Base-by-base conservation (phyloP, 148 eudicot genomes). In the Amaranthus hypochondriacus region DNA sequence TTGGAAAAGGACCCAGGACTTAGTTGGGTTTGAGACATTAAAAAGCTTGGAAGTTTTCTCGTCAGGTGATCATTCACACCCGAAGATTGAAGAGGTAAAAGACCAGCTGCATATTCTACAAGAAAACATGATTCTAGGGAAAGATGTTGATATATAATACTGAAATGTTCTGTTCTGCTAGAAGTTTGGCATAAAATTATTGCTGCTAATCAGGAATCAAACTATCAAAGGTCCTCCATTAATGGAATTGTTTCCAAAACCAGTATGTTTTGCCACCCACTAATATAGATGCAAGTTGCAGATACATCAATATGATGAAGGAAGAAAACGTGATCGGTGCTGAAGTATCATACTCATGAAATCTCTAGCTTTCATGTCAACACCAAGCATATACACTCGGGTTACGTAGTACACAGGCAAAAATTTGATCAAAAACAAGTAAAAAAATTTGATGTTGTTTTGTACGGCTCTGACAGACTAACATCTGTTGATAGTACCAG, bases 1-100 rank as follows among this genome's bases (percentile, higher is more conserved):
- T 56, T 85, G 75, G 90, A 87, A 18, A 90, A 86, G 66, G 92
- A 90, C 49, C 94, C 93, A 0, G 98, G 94, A 18, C 44, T 93
- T 52, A 93, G 98, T 77, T 93, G 96, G 98, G 77, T 89, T 89
- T 12, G 89, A 89, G 79, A 75, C 78, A n/a, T 51, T 21, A 2
- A 81, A 85, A 69, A 73, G 60, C 51, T 69, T 79, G 48, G 85
- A 86, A 68, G 82, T 85, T 48, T 92, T 87, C 76, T 87, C 89
- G 75, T 89, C 92, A 2, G 86, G 90, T 62, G 96, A 90, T 81
- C 85, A 78, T 54, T 80, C 78, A 14, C 97, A 92, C 66, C 69
- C 85, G 1, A 71, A 72, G 78, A 68, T 78, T 81, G 77, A 78
- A 72, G 90, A 88, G 69, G 71, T 86, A 71, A 77, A 84, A 73